A percentile compares a stretch with the other conserved stretches of the same genome.
These are phyloP conservation scores for Sugiyamaella lignohabitans DNA, from an alignment of 805 yeast genomes.

Conservation along the genomic window DNA sequence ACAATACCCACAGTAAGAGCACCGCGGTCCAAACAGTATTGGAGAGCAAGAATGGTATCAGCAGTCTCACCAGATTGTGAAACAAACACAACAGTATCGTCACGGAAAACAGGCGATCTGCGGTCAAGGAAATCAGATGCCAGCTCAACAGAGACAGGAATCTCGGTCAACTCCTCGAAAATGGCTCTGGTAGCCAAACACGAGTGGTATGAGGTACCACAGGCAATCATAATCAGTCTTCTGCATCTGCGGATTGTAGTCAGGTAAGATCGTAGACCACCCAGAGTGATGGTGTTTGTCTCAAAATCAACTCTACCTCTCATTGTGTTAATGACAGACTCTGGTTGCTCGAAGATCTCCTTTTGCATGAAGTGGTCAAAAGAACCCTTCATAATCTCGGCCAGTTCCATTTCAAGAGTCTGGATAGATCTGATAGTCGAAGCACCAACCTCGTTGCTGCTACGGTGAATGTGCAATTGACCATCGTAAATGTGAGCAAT, in stretches of 20 bases:
- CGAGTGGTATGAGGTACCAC: conserved; percentile 98
- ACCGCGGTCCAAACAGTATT: conserved; percentile 93
- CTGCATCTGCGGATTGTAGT: conserved; percentile 90
- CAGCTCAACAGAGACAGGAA: conserved; percentile 86
- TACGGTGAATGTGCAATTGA: conserved; percentile 96
- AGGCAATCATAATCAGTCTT: conserved; percentile 95
- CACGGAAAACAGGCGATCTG: conserved; percentile 94
- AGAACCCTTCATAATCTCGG: conserved; percentile 97
- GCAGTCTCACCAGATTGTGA: conserved; percentile 99
- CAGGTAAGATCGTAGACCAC: conserved; percentile 81
- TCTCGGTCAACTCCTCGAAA: conserved; percentile 93
- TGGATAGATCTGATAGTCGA: conserved; percentile 95
- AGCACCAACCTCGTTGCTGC: conserved; percentile 71
- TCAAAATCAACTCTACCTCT: conserved; percentile 97
- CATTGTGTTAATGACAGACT: conserved; percentile 96
- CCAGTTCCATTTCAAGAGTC: conserved; percentile 93
- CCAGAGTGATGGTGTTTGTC: conserved; percentile 66
- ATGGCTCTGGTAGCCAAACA: conserved; percentile 95
- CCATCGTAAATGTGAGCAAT: conserved; percentile 98
- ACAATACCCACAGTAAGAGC: conserved; percentile 97
- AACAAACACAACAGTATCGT: conserved; percentile 94
- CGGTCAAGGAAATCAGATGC: conserved; percentile 95
- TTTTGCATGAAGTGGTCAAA: conserved; percentile 97
- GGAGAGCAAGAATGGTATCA: conserved; percentile 90
- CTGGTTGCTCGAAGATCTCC: conserved; percentile 98